Percentiles rank a stretch among this genome's conserved stretches.
Conservation (phyloP, 176 grass and related monocot species). For the Phragmites australis region DNA sequence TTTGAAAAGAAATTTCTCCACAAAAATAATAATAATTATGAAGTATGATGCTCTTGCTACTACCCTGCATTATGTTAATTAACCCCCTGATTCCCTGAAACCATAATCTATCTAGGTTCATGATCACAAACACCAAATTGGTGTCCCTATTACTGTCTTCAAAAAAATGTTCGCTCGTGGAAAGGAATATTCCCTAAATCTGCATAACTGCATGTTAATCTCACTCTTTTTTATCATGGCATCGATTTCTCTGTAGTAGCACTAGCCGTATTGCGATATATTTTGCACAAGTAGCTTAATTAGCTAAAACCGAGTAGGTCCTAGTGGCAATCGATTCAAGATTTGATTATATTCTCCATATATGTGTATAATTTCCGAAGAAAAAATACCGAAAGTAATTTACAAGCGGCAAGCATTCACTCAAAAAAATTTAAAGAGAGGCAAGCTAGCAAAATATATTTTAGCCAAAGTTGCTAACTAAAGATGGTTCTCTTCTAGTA, state of each 20-base stretch:
- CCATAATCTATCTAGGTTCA: background rate
- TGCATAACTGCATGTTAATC: background rate
- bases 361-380: background rate
- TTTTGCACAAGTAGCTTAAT: slow-evolving; percentile 1
- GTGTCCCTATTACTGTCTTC: background rate
- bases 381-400: background rate
- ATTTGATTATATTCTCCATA: slow-evolving; percentile 44
- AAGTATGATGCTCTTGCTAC: slow-evolving; percentile 6
- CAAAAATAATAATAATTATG: background rate
- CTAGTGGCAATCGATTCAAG: background rate
- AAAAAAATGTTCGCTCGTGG: background rate
- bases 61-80: background rate
- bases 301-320: background rate
- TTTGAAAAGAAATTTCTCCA: background rate
- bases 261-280: background rate
- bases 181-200: slow-evolving; percentile 2
- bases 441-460: background rate
- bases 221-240: background rate
- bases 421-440: background rate
- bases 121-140: background rate
- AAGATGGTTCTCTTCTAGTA: slow-evolving; percentile 30
- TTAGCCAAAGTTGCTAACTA: slow-evolving; percentile 19
- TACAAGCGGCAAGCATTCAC: background rate
- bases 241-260: background rate
- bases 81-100: background rate